Evolutionary conservation across 805 yeast species (phyloP), one percentile per base, ranked within the genome.

Genomic region (Grigorovia yakushimaensis): DNA sequence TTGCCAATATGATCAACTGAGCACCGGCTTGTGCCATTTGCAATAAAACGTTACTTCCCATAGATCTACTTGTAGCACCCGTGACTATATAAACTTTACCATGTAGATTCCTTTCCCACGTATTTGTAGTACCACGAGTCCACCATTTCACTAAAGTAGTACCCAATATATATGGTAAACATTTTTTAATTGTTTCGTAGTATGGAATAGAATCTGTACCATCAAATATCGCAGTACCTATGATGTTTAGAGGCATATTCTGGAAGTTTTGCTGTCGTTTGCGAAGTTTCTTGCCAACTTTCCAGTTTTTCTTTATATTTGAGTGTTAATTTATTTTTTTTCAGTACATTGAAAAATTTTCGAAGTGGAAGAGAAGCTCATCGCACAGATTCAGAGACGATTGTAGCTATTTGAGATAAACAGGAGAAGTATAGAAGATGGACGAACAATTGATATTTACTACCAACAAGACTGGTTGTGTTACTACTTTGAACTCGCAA

Each of bases 31-130:
- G 47, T 0, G 97, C 97, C 56, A 93, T 62, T 30, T 88, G 88
- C 36, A 73, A 71, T 0, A 78, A 93, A 4, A 85, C 74, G 3
- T 78, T 75, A 0, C 91, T 83, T 0, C 98, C 98, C 50, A 88
- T 62, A 0, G 98, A 97, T 48, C 62, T 67, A 1, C 94, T 76
- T 0, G 98, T 91, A 1, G 95, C 98, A n/a, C 98, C 98, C 0
- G 93, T 84, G 6, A 86, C 73, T 19, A 85, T 70, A 56, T 73
- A 84, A 4, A 89, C 98, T 58, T 81, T 80, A 1, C 98, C 97
- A 60, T 93, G 96, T 61, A 91, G 66, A 53, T 88, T 89, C 50
- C 97, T 73, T 51, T 87, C 95, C 96, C 96, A 91, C 0, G 88
- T 84, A 66, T 91, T 93, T 19, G 76, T 54, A 1, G 85, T 65